Conservation (phyloP, 345 rosid genomes). For the Ceriops zippeliana region DNA sequence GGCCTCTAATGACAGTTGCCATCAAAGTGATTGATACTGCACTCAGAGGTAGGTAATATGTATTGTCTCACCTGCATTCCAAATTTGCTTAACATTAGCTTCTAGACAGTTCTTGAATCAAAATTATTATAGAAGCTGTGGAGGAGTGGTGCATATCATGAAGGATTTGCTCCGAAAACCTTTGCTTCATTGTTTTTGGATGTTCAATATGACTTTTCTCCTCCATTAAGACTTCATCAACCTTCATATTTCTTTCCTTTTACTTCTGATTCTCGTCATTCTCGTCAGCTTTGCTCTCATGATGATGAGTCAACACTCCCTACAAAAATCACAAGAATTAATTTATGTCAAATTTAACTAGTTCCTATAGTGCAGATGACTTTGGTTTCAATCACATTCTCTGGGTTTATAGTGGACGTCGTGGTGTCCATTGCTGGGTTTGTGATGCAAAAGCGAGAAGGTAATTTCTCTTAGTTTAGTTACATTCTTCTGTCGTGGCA, state of each 20-base stretch:
- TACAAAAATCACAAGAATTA: not conserved
- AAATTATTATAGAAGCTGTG: too few relatives aligned
- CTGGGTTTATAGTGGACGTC: conserved; percentile 94
- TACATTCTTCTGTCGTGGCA: not conserved
- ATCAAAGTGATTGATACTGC: conserved; percentile 84
- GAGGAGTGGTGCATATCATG: too few relatives aligned
- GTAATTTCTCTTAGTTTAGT: conserved; percentile 28
- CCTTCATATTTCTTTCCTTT: not conserved
- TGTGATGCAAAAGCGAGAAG: conserved; percentile 93
- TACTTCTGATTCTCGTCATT: too few relatives aligned
- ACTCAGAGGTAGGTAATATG: conserved; percentile 54
- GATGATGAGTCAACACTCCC: not conserved
- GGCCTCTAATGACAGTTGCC: conserved; percentile 88
- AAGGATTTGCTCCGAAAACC: not conserved
- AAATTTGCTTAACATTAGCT: not conserved
- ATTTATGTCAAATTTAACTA: not conserved
- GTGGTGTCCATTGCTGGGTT: conserved; percentile 99
- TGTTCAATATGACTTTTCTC: not conserved
- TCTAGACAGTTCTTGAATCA: not conserved
- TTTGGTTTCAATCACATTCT: conserved; percentile 89
- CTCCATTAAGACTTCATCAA: not conserved
- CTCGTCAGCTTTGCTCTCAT: not conserved
- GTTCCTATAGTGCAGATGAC: conserved; percentile 54
- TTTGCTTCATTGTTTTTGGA: not conserved
- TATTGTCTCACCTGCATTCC: not conserved